These are phyloP conservation scores for Ophiobolus disseminans DNA, from an alignment of 2,329 filamentous ascomycete species.

Conservation along the genomic window DNA sequence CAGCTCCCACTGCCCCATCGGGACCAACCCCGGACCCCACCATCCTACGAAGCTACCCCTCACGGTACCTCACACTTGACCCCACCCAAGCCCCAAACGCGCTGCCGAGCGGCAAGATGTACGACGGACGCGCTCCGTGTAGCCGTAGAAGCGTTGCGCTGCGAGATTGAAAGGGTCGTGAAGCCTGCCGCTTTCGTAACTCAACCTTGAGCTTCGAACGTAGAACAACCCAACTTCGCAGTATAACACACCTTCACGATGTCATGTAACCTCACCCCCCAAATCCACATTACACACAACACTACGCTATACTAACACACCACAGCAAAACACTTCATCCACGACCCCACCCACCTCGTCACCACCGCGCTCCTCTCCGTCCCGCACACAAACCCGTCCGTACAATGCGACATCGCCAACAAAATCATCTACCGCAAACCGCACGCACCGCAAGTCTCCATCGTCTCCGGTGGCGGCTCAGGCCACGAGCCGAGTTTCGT, in stretches of 20 bases:
- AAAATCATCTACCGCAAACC: conserved; percentile 65
- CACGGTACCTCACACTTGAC: not conserved
- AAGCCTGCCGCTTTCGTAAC: not conserved
- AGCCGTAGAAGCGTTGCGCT: not conserved
- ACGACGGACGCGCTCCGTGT: not conserved
- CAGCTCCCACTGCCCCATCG: no score
- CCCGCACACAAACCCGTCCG: conserved; percentile 82
- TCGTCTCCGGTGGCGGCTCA: conserved; percentile 87
- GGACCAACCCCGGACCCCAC: no score
- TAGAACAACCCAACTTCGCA: not conserved
- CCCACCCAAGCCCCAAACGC: conserved; percentile 1
- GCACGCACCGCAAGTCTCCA: conserved; percentile 67
- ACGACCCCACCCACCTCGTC: conserved; percentile 81
- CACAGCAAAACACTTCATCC: conserved; percentile 83
- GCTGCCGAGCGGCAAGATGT: not conserved
- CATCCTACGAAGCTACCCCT: conserved; percentile 4
- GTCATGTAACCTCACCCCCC: conserved; percentile 11
- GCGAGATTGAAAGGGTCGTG: not conserved
- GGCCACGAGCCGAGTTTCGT: conserved; percentile 91
- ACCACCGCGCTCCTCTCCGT: conserved; percentile 76
- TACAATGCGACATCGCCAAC: conserved; percentile 78
- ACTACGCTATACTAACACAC: not conserved
- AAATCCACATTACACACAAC: not conserved
- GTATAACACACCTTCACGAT: not conserved
- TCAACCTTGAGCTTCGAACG: not conserved